Evolutionary conservation across 2,329 filamentous ascomycete genomes (phyloP), one percentile per base, ranked within the genome.

Genomic region (Graphium sp.): DNA sequence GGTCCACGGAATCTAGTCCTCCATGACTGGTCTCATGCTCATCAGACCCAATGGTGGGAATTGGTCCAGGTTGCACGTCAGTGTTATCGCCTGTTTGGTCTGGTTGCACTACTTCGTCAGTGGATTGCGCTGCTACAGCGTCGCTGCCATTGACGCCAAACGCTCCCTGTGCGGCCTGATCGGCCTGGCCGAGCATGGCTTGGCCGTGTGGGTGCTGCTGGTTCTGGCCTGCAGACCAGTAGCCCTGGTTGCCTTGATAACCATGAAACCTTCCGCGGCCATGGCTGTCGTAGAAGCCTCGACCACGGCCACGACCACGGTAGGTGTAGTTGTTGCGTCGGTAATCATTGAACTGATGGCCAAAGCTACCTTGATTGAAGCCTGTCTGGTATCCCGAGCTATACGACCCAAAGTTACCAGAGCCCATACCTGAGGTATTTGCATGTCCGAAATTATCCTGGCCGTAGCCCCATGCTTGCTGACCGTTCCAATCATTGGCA

Each of bases 371-470:
- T 72, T 75, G 72, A 68, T 74, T 77, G 69, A 63, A 75, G 61
- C 69, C 78, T 74, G 74, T 75, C 55, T 67, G 66, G 63, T 68
- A 81, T 60, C 74, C 74, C 64, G 72, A 64, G 64, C 78, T 77
- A 70, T 75, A 74, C 60, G 68, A 66, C 60, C 75, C 76, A 72
- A 69, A 82, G 60, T 81, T 76, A 79, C 74, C 73, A 64, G 66
- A 65, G 58, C 72, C 74, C 69, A 80, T 80, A 65, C 73, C 72
- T 66, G 70, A 67, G 69, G 72, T 73, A 79, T 72, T 82, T 78
- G 72, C 67, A 68, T 76, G 61, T 74, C 73, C 84, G 74, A 72
- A 82, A 77, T 81, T 83, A 81, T 81, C 76, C 76, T 78, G 75
- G 65, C 72, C 70, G 65, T 72, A 70, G 74, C 75, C 79, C 77